Evolutionary conservation across 495 filamentous ascomycete species (phyloP), one percentile per base, ranked within the genome.

Genomic region (Aspergillus sclerotioniger): DNA sequence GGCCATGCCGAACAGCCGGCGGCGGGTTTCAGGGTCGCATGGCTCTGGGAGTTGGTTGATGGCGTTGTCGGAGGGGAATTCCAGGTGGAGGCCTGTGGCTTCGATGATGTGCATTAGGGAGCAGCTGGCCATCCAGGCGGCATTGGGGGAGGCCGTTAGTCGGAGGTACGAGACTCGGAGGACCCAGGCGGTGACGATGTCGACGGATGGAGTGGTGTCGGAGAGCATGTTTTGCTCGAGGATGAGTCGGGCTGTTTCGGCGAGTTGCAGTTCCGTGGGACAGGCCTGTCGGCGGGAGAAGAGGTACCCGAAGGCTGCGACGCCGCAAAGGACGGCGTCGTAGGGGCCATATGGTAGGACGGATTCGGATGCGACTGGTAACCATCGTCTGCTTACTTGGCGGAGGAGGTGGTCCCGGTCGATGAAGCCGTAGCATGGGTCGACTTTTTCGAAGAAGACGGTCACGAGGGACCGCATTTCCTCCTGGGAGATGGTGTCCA

Each of bases 21-120:
- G 72, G 21, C 73, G 75, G 52, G 65, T 68, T 41, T 80, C 76
- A 12, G 69, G 65, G 61, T 75, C 62, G 48, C 59, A 69, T 49
- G 57, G 37, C 25, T 62, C 60, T 13, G n/a, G n/a, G 10, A 59
- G 56, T 46, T 56, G 56, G 48, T 52, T 58, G 9, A 61, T 52
- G 12, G 59, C 53, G 16, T 51, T 60, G 32, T 64, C 64, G 8
- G 64, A 53, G 6, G 76, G 50, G 0, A 60, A 58, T 59, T 84
- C 79, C 12, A 76, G 63, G 47, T 84, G 80, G 4, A 84, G 62
- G 3, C 81, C 80, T 9, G 75, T 75, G 0, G 81, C 74, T 61
- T 85, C 82, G 21, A 81, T 69, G 48, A 83, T 61, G 56, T 85
- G 82, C 71, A 85, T 79, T 25, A 80, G 59, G 8, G 73, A 80